Evolutionary conservation across 768 basidiomycete genomes (phyloP).

Genomic region (Boletus insuetus): DNA sequence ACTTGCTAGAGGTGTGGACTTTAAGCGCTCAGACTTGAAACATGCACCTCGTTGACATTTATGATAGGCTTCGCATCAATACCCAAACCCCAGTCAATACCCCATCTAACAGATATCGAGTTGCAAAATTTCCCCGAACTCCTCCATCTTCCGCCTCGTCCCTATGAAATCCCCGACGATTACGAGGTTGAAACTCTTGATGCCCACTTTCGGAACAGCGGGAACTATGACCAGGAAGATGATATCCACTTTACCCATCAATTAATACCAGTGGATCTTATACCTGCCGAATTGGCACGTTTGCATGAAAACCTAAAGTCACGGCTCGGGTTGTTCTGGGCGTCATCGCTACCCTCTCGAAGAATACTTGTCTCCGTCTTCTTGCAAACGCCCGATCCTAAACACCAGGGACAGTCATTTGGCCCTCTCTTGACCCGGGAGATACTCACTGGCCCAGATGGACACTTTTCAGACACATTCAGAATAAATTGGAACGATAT

Average conservation of each 20-base stretch:
- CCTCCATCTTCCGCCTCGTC: constrained; percentile 51
- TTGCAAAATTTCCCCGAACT: constrained; percentile 26
- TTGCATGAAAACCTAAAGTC: constrained; percentile 75
- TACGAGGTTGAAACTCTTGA: constrained; percentile 57
- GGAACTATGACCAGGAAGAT: constrained; percentile 20
- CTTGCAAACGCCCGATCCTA: constrained; percentile 24
- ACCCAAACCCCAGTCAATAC: constrained; percentile 50
- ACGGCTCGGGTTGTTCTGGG: constrained; percentile 80
- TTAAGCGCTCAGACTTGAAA: background rate
- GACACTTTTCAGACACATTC: constrained; percentile 68
- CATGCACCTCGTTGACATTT: constrained; percentile 1
- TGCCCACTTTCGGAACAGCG: constrained; percentile 41
- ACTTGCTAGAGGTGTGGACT: constrained; percentile 65
- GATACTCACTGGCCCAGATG: constrained; percentile 62
- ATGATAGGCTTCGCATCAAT: constrained; percentile 66
- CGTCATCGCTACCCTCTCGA: constrained; percentile 62
- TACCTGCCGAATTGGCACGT: constrained; percentile 41
- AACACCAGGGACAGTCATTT: constrained; percentile 27
- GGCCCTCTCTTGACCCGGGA: constrained; percentile 49
- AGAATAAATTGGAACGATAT: constrained; percentile 67
- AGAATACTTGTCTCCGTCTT: constrained; percentile 63
- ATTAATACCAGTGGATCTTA: constrained; percentile 20
- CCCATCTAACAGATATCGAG: constrained; percentile 22
- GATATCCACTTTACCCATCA: constrained; percentile 13
- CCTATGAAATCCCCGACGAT: constrained; percentile 59